phyloP scores from a whole-genome alignment of 1,284 basidiomycete species.

The Bjerkandera adusta region DNA sequence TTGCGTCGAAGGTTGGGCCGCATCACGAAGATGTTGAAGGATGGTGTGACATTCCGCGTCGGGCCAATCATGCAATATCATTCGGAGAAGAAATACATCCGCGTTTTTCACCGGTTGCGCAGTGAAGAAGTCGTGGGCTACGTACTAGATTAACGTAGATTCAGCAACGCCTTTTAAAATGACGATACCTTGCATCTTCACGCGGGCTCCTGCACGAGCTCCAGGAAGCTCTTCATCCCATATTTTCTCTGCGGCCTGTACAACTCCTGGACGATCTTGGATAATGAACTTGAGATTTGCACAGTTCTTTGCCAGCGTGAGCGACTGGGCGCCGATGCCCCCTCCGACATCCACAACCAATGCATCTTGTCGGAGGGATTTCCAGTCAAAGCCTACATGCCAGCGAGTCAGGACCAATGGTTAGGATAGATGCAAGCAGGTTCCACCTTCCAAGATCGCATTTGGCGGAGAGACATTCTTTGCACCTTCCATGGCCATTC shows the following conservation, averaged over 20 bases:
- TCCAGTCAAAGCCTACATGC: conserved; percentile 15
- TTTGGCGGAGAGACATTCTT: neutral
- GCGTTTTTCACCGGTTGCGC: conserved; percentile 28
- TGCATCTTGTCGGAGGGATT: conserved; percentile 7
- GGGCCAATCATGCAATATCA: conserved; percentile 30
- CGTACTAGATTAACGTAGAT: neutral
- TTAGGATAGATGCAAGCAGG: conserved; percentile 15
- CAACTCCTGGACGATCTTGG: conserved; percentile 30
- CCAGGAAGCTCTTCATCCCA: conserved; percentile 7
- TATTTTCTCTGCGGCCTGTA: conserved; percentile 17
- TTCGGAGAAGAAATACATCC: conserved; percentile 26
- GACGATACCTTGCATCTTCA: conserved; percentile 14
- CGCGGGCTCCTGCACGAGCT: conserved; percentile 6
- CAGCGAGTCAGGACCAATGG: neutral
- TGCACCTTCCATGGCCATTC: neutral
- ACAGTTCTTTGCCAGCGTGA: conserved; percentile 19
- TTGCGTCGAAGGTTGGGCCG: conserved; percentile 16
- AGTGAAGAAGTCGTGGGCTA: conserved; percentile 30
- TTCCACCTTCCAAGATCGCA: conserved; percentile 13
- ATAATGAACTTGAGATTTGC: conserved; percentile 24
- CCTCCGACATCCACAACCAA: conserved; percentile 25
- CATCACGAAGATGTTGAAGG: conserved; percentile 22
- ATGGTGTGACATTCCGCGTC: conserved; percentile 22
- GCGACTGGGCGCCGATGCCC: conserved; percentile 21
- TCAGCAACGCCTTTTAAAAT: neutral